These are phyloP conservation scores for Cucumis sativus DNA, from an alignment of 306 rosid genomes.

Conservation along the genomic window Cucumber_9930_V3 NC_026661.2:22267001-22267500, in stretches of 20 bases:
- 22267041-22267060: conserved; percentile 98
- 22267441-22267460: conserved; percentile 16
- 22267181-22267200: conserved; percentile 93
- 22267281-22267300: conserved; percentile 25
- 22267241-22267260: conserved; percentile 31
- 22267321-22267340: conserved; percentile 56
- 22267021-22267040: conserved; percentile 78
- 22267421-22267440: conserved; percentile 8
- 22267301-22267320: conserved; percentile 35
- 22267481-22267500: neutral
- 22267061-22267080: conserved; percentile 87
- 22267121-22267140: conserved; percentile 60
- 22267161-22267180: conserved; percentile 91
- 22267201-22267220: conserved; percentile 76
- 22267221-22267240: conserved; percentile 60
- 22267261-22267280: conserved; percentile 27
- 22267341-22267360: conserved; percentile 14
- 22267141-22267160: conserved; percentile 77
- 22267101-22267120: conserved; percentile 93
- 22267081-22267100: conserved; percentile 94
- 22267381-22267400: conserved; percentile 18
- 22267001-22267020: conserved; percentile 57
- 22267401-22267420: conserved; percentile 22
- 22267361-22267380: conserved; percentile 17
- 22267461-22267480: conserved; percentile 1